Percentiles rank a stretch among this genome's conserved stretches.
Evolutionary conservation across 1,284 basidiomycete species (phyloP).

Genomic region (Papiliotrema nemorosa): DNA sequence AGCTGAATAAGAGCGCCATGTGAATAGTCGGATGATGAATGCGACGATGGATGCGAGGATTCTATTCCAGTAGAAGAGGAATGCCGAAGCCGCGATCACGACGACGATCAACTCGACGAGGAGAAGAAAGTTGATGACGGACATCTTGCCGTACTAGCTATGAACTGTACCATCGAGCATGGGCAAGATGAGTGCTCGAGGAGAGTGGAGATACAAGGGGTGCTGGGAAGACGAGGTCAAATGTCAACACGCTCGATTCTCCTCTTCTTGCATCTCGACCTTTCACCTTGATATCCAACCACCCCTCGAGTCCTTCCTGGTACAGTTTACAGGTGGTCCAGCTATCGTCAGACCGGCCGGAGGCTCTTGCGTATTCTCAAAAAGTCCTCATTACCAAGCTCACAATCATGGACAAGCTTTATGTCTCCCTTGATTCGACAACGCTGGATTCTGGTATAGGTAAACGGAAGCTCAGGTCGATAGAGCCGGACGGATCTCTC

Average conservation of each 20-base stretch:
- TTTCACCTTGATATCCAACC: too few relatives aligned
- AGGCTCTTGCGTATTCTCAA: too few relatives aligned
- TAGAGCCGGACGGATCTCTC: constrained; percentile 31
- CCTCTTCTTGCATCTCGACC: too few relatives aligned
- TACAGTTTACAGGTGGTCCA: too few relatives aligned
- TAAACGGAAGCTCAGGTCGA: constrained; percentile 19
- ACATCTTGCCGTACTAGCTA: background rate
- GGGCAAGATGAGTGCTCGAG: background rate
- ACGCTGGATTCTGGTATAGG: constrained; percentile 27
- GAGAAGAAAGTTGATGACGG: constrained; percentile 52
- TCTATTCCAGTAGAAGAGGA: constrained; percentile 88
- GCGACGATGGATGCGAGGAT: constrained; percentile 64
- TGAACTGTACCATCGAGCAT: background rate
- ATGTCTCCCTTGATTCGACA: constrained; percentile 28
- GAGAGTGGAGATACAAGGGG: background rate
- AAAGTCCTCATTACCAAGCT: too few relatives aligned
- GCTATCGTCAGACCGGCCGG: too few relatives aligned
- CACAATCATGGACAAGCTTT: constrained; percentile 12
- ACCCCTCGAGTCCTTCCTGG: too few relatives aligned
- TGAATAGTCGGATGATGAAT: constrained; percentile 36
- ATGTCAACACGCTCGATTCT: too few relatives aligned
- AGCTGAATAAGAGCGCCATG: constrained; percentile 45
- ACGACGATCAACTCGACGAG: constrained; percentile 70
- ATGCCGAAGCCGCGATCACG: constrained; percentile 61
- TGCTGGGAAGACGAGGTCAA: too few relatives aligned